Conservation (phyloP, 352 stramenopile species). For the Phytophthora constricta region DNA sequence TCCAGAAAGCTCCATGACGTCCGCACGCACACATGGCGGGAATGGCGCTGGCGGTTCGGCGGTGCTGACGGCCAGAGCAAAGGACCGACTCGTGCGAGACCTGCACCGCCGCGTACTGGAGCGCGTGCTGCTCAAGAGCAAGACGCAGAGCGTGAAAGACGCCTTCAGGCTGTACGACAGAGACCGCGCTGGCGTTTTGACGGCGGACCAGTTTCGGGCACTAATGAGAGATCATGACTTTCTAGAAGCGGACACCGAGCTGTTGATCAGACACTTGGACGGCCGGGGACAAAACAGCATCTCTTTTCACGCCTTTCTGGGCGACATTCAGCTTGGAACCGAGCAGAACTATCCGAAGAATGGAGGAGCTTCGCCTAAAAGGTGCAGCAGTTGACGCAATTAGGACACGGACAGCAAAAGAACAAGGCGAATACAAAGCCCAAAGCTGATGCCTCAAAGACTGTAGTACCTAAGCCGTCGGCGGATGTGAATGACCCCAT, state of each 20-base stretch:
- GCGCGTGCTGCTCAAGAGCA: constrained; percentile 55
- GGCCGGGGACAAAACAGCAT: constrained; percentile 43
- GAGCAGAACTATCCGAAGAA: constrained; percentile 56
- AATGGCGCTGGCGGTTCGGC: constrained; percentile 5
- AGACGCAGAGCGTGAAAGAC: constrained; percentile 68
- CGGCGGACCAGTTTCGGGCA: constrained; percentile 47
- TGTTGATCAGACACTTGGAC: constrained; percentile 56
- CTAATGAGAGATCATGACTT: constrained; percentile 68
- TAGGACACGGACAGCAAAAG: constrained; percentile 33
- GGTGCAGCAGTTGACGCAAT: constrained; percentile 39
- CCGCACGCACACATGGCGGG: constrained; percentile 3
- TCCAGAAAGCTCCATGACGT: constrained; percentile 12
- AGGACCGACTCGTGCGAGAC: constrained; percentile 31
- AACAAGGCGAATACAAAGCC: constrained; percentile 17
- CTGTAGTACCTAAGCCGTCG: not conserved
- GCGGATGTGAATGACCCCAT: constrained; percentile 43
- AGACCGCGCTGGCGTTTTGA: constrained; percentile 54
- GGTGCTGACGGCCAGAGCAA: not conserved
- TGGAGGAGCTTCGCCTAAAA: constrained; percentile 44
- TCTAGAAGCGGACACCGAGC: constrained; percentile 53
- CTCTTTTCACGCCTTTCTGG: constrained; percentile 64
- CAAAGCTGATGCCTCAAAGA: not conserved
- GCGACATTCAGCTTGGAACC: constrained; percentile 38
- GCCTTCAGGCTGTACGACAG: constrained; percentile 71
- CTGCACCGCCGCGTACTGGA: constrained; percentile 71